Base-by-base conservation (phyloP, 2,329 filamentous ascomycete species). In the Verticillium nonalfalfae region DNA sequence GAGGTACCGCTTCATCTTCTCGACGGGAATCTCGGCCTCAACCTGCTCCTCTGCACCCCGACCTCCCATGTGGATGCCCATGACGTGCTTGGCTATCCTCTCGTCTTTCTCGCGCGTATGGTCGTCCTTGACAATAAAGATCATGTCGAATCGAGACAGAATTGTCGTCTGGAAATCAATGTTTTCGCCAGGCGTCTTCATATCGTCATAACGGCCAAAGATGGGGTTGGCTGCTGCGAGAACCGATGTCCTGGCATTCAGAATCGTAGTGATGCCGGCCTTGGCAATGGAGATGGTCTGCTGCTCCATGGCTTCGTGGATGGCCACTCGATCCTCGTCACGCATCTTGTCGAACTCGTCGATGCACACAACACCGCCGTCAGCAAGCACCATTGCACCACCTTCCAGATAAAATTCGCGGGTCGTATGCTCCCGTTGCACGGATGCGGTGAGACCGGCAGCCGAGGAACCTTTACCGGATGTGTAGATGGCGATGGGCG, bases 301-400 rank as follows among this genome's bases (percentile, higher is more conserved):
- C 78, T 99, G 95, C 74, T 99, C 95, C 95, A 99, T 99, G 62
- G 95, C 95, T 84, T 99, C 95, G 81, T 99, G 95, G 67, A 99
- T 99, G 1, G 95, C 95, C 7, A 98, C 95, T 68, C 95, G 86
- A 70, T 99, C 95, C 75, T 99, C 95, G 72, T 99, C 95, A 65
- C 95, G 85, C 95, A 99, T 99, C 81, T 99, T 99, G 79, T 99
- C 95, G 72, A 99, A 99, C 77, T 99, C 95, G 72, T 99, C 95
- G 68, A 99, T 99, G 75, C 95, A 98, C 10, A 98, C 95, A 1
- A 98, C 94, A 69, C 95, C 95, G 2, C 93, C 93, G 67, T 99
- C 95, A 4, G 95, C 95, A 18, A 99, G 85, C 3, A 99, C 95
- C 95, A 99, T 98, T 36, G 95, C 95, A 76, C 95, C 95, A 56